Evolutionary conservation across 139 green algal species (phyloP), one percentile per base, ranked within the genome.

Genomic region (Micractinium sp.): DNA sequence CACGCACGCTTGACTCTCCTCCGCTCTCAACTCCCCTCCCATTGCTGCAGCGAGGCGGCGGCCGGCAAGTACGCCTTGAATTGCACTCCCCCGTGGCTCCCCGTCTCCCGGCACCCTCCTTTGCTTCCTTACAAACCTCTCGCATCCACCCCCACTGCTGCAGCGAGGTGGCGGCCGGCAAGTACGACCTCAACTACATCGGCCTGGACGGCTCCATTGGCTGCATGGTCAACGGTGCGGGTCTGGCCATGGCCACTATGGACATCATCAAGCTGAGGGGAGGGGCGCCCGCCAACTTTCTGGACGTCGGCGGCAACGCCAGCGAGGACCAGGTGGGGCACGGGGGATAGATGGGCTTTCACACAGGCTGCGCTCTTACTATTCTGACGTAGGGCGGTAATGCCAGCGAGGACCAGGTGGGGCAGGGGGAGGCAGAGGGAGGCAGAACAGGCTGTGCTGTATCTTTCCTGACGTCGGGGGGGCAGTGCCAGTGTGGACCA

Each of bases 161-260:
- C 94, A 98, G 95, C 86, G 96, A 98, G 92, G 96, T 99, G 25
- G 94, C 93, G 22, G 97, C 98, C 14, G 85, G 71, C 56, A 98
- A 99, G 92, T 96, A 92, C 76, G 98, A 99, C 95, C 94, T 99
- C 13, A 99, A 99, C 95, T 99, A 99, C 96, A 99, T 99, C 86
- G 98, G 98, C 7, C 94, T 99, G 79, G 97, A 99, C 87, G 98
- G 98, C 84, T 96, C 90, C 92, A 98, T 98, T 69, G 96, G 96
- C 71, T 98, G 96, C 95, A 98, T 98, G 96, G 96, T 99, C 33
- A 99, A 99, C 90, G 98, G 98, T 19, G 98, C 98, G 0, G 98
- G 98, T 15, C 95, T 99, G 87, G 98, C 98, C 81, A 99, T 99
- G 98, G 97, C 98, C 12, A 99, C 97, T 35, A 99, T 99, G 98